Percentiles rank a stretch among this genome's conserved stretches.
phyloP scores from a whole-genome alignment of 1,284 basidiomycete genomes.

The Heterobasidion annosum region DNA sequence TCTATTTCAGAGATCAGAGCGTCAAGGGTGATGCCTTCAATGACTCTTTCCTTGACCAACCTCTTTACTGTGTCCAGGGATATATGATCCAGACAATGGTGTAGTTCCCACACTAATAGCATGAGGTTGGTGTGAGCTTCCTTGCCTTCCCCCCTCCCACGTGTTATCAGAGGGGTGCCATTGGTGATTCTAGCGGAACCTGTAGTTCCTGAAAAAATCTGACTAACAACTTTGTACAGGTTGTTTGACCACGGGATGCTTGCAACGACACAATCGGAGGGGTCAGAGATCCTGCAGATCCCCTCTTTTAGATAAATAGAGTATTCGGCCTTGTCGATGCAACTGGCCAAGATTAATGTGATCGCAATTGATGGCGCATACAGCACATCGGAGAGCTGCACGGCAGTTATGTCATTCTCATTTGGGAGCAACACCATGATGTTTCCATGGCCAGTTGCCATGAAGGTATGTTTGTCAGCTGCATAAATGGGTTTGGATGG shows the following conservation, averaged over 20 bases:
- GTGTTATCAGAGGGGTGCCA: background rate
- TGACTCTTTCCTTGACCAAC: conserved; percentile 18
- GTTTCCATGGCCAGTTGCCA: background rate
- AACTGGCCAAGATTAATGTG: conserved; percentile 23
- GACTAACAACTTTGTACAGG: conserved; percentile 17
- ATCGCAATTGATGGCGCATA: conserved; percentile 24
- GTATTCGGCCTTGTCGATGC: conserved; percentile 17
- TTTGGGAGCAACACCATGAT: background rate
- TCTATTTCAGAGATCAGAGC: conserved; percentile 7
- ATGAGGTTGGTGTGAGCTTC: conserved; percentile 9
- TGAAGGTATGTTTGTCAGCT: background rate
- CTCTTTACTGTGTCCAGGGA: conserved; percentile 14
- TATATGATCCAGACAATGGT: conserved; percentile 24
- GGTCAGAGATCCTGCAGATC: conserved; percentile 13
- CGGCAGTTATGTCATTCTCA: background rate
- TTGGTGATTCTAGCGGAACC: too few species aligned
- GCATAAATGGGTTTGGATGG: background rate
- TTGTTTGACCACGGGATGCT: conserved; percentile 16
- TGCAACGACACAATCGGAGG: conserved; percentile 12
- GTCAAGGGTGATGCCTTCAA: conserved; percentile 22
- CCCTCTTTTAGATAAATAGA: conserved; percentile 14
- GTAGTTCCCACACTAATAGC: conserved; percentile 14
- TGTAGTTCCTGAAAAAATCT: background rate
- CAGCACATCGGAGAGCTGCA: conserved; percentile 12
- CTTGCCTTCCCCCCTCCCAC: conserved; percentile 3